These are phyloP conservation scores for Solanum hybrid DNA, from an alignment of 305 asterid species.

Conservation along the genomic window DNA sequence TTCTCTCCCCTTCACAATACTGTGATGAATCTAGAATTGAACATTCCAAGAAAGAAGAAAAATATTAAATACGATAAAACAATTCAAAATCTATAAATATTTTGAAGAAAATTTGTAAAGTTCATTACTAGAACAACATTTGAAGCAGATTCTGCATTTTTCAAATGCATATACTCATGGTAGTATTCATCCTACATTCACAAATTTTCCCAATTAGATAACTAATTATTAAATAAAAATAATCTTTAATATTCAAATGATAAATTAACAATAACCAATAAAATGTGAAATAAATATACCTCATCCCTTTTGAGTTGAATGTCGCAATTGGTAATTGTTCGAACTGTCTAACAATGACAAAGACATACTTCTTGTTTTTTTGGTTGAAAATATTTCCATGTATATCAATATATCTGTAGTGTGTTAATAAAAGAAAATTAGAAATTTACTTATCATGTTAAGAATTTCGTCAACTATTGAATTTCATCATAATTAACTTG, in stretches of 20 bases:
- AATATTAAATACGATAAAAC: not conserved
- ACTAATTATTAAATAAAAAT: not conserved
- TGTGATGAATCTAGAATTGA: not conserved
- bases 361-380: not conserved
- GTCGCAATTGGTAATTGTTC: not conserved
- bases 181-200: not conserved
- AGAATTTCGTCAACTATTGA: not conserved
- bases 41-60: not conserved
- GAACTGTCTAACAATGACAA: not conserved
- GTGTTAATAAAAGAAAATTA: not conserved
- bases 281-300: not conserved
- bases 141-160: not conserved
- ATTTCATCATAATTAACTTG: not conserved
- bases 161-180: not conserved
- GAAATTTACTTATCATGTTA: not conserved
- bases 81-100: not conserved
- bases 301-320: not conserved
- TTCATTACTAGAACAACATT: not conserved
- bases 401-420: not conserved
- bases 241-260: not conserved
- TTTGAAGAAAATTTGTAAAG: not conserved
- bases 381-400: not conserved
- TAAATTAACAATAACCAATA: not conserved
- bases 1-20: not conserved
- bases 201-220: not conserved